Percentiles rank a stretch among this genome's conserved stretches.
phyloP scores from a whole-genome alignment of 1,139 yeast genomes.

The Yamadazyma atmosphaerica region DNA sequence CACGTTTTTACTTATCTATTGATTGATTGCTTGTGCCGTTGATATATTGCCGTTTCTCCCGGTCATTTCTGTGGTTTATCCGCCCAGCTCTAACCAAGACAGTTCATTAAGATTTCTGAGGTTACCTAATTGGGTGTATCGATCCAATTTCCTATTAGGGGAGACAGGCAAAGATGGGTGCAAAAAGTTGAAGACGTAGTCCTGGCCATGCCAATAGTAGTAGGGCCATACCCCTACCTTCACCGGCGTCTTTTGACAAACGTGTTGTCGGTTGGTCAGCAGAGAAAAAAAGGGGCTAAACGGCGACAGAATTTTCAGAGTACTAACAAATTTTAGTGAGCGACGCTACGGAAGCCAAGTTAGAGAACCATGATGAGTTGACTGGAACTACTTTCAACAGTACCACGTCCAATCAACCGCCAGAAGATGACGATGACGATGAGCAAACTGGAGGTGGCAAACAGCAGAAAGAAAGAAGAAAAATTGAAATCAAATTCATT shows the following conservation, averaged over 20 bases:
- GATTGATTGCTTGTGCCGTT: too few relatives aligned
- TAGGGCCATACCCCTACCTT: too few relatives aligned
- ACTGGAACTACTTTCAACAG: conserved; percentile 17
- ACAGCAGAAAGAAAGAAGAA: conserved; percentile 81
- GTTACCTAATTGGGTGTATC: conserved; percentile 28
- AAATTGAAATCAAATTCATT: conserved; percentile 94
- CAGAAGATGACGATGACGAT: conserved; percentile 69
- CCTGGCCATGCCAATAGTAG: too few relatives aligned
- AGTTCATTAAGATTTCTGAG: conserved; percentile 13
- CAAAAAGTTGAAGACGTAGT: too few relatives aligned
- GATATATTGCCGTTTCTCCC: too few relatives aligned
- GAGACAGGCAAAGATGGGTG: conserved; percentile 13
- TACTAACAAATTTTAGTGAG: conserved; percentile 28
- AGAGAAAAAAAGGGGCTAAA: background rate
- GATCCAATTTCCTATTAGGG: conserved; percentile 25
- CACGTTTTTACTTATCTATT: too few relatives aligned
- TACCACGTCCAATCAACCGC: conserved; percentile 15
- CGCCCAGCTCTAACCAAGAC: too few relatives aligned
- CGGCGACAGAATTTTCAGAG: background rate
- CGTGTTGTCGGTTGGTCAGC: background rate
- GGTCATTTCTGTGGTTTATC: too few relatives aligned
- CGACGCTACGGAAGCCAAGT: conserved; percentile 41
- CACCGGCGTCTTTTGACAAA: too few relatives aligned
- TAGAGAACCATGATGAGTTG: conserved; percentile 37
- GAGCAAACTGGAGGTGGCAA: conserved; percentile 57